phyloP scores from a whole-genome alignment of 2,329 filamentous ascomycete genomes.

The Botrytis elliptica region DNA sequence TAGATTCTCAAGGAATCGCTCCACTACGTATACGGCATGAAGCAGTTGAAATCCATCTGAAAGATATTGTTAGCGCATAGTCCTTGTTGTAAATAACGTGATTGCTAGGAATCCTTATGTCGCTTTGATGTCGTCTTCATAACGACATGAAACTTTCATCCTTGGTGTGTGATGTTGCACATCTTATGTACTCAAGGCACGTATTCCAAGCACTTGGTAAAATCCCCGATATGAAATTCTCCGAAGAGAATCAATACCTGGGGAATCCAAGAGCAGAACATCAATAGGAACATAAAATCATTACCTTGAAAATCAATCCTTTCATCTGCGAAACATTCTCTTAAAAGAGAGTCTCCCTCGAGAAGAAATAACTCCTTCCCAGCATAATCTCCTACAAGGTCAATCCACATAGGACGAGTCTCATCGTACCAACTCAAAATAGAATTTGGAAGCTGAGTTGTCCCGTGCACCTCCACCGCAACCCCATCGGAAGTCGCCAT shows the following conservation, averaged over 20 bases:
- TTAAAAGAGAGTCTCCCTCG: slow-evolving; percentile 70
- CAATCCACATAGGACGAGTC: slow-evolving; percentile 50
- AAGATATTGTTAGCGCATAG: slow-evolving; percentile 25
- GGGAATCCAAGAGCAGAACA: not conserved
- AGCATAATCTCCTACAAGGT: slow-evolving; percentile 73
- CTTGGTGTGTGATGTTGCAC: not conserved
- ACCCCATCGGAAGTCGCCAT: slow-evolving; percentile 20
- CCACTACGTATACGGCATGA: slow-evolving; percentile 68
- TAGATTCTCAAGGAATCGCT: slow-evolving; percentile 62
- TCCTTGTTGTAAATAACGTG: not conserved
- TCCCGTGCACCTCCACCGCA: slow-evolving; percentile 15
- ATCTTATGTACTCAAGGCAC: not conserved
- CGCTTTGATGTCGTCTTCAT: not conserved
- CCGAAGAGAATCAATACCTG: not conserved
- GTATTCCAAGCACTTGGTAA: not conserved
- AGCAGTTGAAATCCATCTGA: slow-evolving; percentile 66
- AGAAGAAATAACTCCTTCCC: slow-evolving; percentile 71
- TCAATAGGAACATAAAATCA: not conserved
- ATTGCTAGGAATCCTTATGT: too few relatives aligned
- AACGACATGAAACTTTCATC: not conserved
- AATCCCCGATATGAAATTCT: not conserved
- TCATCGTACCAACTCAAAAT: slow-evolving; percentile 43
- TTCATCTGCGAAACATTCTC: slow-evolving; percentile 60
- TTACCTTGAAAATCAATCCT: slow-evolving; percentile 61
- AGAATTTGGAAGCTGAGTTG: slow-evolving; percentile 26